These are phyloP conservation scores for Vigna nakashimae DNA, from an alignment of 306 rosid species.

Conservation along the genomic window DNA sequence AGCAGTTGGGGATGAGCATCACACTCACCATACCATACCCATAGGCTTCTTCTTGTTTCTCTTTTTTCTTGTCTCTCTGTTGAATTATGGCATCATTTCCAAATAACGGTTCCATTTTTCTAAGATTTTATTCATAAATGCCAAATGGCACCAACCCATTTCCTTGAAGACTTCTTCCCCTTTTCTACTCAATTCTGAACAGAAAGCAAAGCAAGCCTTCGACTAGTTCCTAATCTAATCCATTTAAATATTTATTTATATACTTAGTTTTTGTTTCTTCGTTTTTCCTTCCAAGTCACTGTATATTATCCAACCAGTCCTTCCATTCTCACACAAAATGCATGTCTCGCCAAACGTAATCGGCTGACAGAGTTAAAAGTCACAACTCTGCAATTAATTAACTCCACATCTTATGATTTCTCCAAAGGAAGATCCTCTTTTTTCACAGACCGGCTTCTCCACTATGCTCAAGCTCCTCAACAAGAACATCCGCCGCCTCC, in stretches of 20 bases:
- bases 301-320: not conserved
- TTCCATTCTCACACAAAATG: slow-evolving; percentile 25
- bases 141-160: slow-evolving; percentile 44
- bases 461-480: slow-evolving; percentile 69
- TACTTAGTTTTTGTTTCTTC: not conserved
- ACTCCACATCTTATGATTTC: slow-evolving; percentile 39
- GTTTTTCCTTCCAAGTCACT: slow-evolving; percentile 45
- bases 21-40: slow-evolving; percentile 21
- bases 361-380: slow-evolving; percentile 39
- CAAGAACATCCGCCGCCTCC: slow-evolving; percentile 67
- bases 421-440: slow-evolving; percentile 7
- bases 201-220: slow-evolving; percentile 38
- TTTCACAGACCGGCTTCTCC: slow-evolving; percentile 20
- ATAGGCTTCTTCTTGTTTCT: not conserved
- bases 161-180: slow-evolving; percentile 41
- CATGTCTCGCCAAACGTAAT: slow-evolving; percentile 43
- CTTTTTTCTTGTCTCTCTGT: slow-evolving; percentile 25
- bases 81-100: slow-evolving; percentile 28
- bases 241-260: not conserved
- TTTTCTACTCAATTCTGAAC: not conserved
- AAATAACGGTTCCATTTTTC: slow-evolving; percentile 12
- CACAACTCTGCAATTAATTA: slow-evolving; percentile 28
- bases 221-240: slow-evolving; percentile 29
- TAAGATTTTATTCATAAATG: slow-evolving; percentile 3
- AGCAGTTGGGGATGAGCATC: slow-evolving; percentile 39